phyloP scores from a whole-genome alignment of 2,329 filamentous ascomycete species.

The Talaromyces sp. region DNA sequence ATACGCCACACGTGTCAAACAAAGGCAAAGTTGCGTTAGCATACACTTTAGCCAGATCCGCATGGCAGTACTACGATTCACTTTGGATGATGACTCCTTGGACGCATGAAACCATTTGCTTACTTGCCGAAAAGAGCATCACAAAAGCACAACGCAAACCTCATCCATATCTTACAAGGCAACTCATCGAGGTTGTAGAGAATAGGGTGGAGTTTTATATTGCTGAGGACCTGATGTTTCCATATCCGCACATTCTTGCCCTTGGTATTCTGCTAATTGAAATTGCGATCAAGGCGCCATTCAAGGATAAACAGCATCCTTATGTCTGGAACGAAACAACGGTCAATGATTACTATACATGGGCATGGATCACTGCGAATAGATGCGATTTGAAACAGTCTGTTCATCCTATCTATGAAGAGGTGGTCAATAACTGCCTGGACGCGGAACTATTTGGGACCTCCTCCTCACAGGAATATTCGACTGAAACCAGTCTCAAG shows the following conservation, averaged over 20 bases:
- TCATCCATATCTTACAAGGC: constrained; percentile 1
- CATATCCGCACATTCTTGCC: constrained; percentile 4
- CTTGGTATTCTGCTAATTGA: constrained; percentile 8
- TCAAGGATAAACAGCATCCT: not conserved
- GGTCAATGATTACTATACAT: constrained; percentile 6
- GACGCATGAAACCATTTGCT: constrained; percentile 2
- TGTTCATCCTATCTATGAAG: not conserved
- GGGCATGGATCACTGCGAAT: constrained; percentile 5
- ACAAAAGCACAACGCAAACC: not conserved
- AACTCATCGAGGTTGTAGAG: not conserved
- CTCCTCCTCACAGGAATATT: not conserved
- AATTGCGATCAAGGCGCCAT: constrained; percentile 1
- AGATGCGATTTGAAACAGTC: not conserved
- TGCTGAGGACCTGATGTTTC: not conserved
- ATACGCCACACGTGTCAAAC: not conserved
- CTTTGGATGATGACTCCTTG: constrained; percentile 3
- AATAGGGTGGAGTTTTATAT: not conserved
- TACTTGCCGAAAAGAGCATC: not conserved
- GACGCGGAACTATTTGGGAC: not conserved
- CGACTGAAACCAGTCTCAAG: not conserved
- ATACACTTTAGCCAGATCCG: constrained; percentile 7
- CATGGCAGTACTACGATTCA: constrained; percentile 10
- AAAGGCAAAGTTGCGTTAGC: constrained; percentile 4
- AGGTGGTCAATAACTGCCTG: constrained; percentile 2
- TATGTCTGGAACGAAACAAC: not conserved